Base-by-base conservation (phyloP, 225 moss, liverwort and hornwort species). In the Bryoerythrophyllum caledonicum region DNA sequence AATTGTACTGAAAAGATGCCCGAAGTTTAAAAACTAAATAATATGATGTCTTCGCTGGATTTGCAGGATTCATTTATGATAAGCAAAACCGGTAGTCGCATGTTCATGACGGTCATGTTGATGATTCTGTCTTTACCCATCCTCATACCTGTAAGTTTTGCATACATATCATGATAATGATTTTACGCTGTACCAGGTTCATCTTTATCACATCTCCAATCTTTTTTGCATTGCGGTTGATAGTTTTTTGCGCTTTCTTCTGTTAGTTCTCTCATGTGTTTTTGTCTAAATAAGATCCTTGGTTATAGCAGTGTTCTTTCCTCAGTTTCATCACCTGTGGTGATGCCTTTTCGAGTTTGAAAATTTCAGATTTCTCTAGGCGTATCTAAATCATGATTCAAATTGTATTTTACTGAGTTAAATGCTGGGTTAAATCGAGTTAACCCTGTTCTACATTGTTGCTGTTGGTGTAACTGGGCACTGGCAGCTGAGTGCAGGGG, bases 51-150 rank as follows among this genome's bases (percentile, higher is more conserved):
- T 63, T 53, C 43, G 60, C 70, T 71, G 78, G 59, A 35, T 82
- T n/a, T 87, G 34, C 88, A 96, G 96, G 96, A 96, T 80, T 85
- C 89, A 44, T 92, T 94, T 68, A 70, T 86, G 60, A 89, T 94
- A 78, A 94, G 93, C 81, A 96, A 86, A 86, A 77, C 75, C 71
- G 72, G 85, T 10, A 96, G 96, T 83, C 77, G 90, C 74, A 83
- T 93, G 65, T 96, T 94, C 70, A 96, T 96, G 96, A 85, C 78
- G 61, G 68, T 94, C 56, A 96, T 96, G 96, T 62, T 96, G 48
- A 62, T 92, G 37, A 96, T 96, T 66, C 77, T 96, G 61, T 74
- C 92, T 60, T 80, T 96, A 71, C 96, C 96, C 10, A 94, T 89
- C 64, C 74, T 89, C 56, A 85, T 94, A 83, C 90, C 90, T 75